Base-by-base conservation (phyloP, 768 basidiomycete genomes). In the Gyrodon lividus region DNA sequence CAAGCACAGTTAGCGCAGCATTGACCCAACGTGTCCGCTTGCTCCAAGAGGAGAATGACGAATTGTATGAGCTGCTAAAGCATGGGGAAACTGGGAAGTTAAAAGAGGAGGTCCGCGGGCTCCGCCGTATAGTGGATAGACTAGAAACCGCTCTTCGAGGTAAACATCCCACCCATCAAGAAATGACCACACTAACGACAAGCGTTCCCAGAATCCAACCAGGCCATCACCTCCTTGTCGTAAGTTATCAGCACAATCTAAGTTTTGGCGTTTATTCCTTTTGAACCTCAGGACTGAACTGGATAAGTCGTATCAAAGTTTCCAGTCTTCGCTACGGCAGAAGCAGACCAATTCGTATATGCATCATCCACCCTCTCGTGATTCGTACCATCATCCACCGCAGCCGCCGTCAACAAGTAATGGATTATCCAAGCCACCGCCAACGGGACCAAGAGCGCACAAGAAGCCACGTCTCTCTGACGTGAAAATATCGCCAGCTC, bases 1-100 rank as follows among this genome's bases (percentile, higher is more conserved):
- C 77, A 10, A 79, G 75, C 56, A 86, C 86, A 1, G 84, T 88
- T 28, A 72, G 80, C 34, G 75, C 83, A n/a, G 90, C 90, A 0
- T 76, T 93, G 51, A 86, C 81, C 0, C 89, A 92, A 61, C 77
- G 88, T 42, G 79, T 81, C 23, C 81, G 81, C 43, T 68, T 84
- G 16, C 72, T 93, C 9, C 91, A 93, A 64, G 86, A 91, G 50
- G 91, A 93, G 68, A 93, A 93, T 53, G 89, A 93, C 58, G 91
- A 93, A 56, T 67, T 93, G 16, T 93, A 92, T 64, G 80, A 83
- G 43, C 70, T 92, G 9, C 70, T 93, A 49, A 86, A 82, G 65
- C 74, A 74, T 22, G 81, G 86, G 35, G 90, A 93, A 69, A 87
- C 87, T 0, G 90, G 89, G 5, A 84, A 80, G 64, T 64, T 93